Evolutionary conservation across 148 eudicot species (phyloP), one percentile per base, ranked within the genome.

Genomic region (Diospyros lotus): DNA sequence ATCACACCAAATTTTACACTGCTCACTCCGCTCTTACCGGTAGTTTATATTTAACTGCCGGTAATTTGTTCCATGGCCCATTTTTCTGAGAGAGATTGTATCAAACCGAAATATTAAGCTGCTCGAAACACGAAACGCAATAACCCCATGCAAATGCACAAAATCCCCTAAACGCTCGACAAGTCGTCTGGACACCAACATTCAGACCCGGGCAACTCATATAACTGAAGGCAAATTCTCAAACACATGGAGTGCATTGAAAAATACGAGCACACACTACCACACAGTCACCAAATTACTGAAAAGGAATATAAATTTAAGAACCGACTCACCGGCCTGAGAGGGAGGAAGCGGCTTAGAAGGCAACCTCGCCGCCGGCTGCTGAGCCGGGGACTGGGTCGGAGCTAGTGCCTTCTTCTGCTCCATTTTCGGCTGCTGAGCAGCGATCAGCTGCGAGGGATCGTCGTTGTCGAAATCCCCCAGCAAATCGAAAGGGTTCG

Each of bases 401-500:
- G 76, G 76, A 79, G 86, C 64, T 48, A 75, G 59, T 38, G 83
- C 51, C 82, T 85, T 85, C 81, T 83, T 83, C 85, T 59, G 75
- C 44, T 18, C 76, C 46, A 77, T 38, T 73, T 83, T 84, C 76
- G 77, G 84, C 72, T 79, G 60, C 71, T 84, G 88, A 64, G 73
- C 78, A 69, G 87, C 85, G 46, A 83, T 72, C 43, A 91, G 76
- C 85, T 81, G 81, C 7, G 89, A 80, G 14, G 88, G 87, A 69
- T 91, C 96, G 69, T 89, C 96, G 68, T 80, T 82, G 53, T 91
- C 96, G 56, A 81, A 85, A 69, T 89, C 93, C 0, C 86, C 91
- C 73, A 91, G 80, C 91, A 91, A 84, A 83, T 91, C 96, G 72
- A 91, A 91, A 6, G 96, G 96, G 84, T 91, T 91, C 64, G 68